These are phyloP conservation scores for Chlamydomonas incerta DNA, from an alignment of 139 green algal species.

Conservation along the genomic window DNA sequence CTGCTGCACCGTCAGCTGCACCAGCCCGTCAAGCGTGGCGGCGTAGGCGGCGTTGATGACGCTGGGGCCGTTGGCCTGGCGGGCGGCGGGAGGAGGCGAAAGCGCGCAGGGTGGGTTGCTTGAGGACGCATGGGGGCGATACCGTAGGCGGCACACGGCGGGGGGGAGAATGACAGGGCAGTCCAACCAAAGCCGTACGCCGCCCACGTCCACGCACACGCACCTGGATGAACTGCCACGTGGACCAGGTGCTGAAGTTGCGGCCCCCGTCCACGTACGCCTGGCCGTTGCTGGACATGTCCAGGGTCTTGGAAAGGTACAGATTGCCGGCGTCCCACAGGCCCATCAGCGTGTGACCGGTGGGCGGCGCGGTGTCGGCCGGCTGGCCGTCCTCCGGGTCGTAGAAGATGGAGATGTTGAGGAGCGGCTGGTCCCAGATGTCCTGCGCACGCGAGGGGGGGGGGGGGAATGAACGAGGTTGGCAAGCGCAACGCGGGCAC, in stretches of 20 bases:
- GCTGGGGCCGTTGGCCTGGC: not conserved
- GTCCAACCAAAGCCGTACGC: no score
- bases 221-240: constrained; percentile 2
- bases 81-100: not conserved
- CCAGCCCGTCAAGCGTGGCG: not conserved
- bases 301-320: not conserved
- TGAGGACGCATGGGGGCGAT: no score
- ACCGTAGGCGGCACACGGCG: no score
- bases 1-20: not conserved
- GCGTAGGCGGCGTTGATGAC: constrained; percentile 14
- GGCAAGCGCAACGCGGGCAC: no score
- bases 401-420: not conserved
- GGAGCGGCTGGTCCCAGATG: not conserved
- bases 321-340: constrained; percentile 22
- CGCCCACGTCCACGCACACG: not conserved
- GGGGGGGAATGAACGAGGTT: no score
- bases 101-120: no score
- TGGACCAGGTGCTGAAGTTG: not conserved
- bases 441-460: not conserved
- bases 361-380: not conserved
- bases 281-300: not conserved
- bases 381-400: not conserved
- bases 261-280: not conserved
- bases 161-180: no score
- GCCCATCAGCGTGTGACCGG: not conserved